Conservation (phyloP, 73 alveolate genomes). For the Paraurostyla sp. region DNA sequence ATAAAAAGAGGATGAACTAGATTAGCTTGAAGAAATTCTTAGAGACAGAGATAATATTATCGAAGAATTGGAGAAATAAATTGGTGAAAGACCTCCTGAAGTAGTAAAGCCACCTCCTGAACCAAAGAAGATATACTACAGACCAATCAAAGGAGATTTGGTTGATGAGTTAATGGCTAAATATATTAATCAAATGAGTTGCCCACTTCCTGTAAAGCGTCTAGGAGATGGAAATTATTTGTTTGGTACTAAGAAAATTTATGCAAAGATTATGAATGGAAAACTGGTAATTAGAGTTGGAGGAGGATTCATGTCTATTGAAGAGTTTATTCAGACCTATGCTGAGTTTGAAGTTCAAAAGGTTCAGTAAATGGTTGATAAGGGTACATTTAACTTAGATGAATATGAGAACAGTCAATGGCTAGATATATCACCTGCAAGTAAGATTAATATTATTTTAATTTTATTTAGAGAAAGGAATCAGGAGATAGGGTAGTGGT, state of each 20-base stretch:
- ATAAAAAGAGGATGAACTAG: constrained; percentile 68
- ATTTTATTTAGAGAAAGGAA: not conserved
- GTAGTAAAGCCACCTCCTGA: constrained; percentile 41
- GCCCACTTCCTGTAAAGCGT: constrained; percentile 79
- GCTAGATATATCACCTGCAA: not conserved
- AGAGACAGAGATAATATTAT: constrained; percentile 66
- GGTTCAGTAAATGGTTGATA: constrained; percentile 41
- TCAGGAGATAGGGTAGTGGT: constrained; percentile 19
- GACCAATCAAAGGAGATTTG: constrained; percentile 64
- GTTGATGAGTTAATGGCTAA: constrained; percentile 74
- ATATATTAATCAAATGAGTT: constrained; percentile 42
- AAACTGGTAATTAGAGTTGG: constrained; percentile 79
- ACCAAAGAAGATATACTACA: not conserved
- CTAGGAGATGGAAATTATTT: constrained; percentile 77
- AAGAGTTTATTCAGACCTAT: constrained; percentile 74
- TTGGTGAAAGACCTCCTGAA: constrained; percentile 28
- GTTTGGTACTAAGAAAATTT: constrained; percentile 78
- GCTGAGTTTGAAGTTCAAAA: constrained; percentile 65
- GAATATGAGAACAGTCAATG: not conserved
- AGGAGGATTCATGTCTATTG: constrained; percentile 80
- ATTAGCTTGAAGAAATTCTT: constrained; percentile 54
- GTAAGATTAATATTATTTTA: not conserved
- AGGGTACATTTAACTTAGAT: constrained; percentile 10
- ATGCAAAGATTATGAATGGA: constrained; percentile 71
- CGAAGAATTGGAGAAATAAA: constrained; percentile 66